These are phyloP conservation scores for Pelargonium fulgidum DNA, from an alignment of 441 rosid genomes.

Conservation along the genomic window DNA sequence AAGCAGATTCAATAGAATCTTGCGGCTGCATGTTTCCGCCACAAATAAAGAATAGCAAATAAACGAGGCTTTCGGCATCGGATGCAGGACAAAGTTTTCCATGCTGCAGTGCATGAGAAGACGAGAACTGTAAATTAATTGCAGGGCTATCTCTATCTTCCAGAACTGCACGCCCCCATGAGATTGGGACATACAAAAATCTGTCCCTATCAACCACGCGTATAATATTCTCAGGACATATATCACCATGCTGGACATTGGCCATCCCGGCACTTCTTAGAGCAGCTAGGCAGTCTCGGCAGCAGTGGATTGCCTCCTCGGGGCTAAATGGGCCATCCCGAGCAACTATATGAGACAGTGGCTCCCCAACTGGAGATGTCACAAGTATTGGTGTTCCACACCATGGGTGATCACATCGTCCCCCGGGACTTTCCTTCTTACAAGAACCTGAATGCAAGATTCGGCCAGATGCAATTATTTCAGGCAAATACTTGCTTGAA, in stretches of 20 bases:
- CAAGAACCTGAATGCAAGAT: conserved; percentile 54
- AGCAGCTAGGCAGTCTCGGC: conserved; percentile 51
- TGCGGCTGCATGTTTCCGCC: conserved; percentile 46
- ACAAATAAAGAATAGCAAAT: conserved; percentile 40
- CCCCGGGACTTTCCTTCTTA: conserved; percentile 36
- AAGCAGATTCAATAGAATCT: conserved; percentile 55
- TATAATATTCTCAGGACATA: conserved; percentile 49
- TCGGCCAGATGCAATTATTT: conserved; percentile 46
- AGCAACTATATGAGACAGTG: conserved; percentile 38
- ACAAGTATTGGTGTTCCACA: conserved; percentile 64
- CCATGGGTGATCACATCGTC: conserved; percentile 52
- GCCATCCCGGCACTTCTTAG: conserved; percentile 44
- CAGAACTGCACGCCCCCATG: conserved; percentile 62
- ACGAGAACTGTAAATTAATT: conserved; percentile 53
- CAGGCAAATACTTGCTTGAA: conserved; percentile 43
- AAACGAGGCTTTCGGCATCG: conserved; percentile 57
- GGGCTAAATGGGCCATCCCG: conserved; percentile 37
- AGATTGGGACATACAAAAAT: conserved; percentile 30
- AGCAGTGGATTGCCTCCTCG: conserved; percentile 46
- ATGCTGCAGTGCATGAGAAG: conserved; percentile 56
- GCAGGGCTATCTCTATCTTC: conserved; percentile 60
- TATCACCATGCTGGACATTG: conserved; percentile 52
- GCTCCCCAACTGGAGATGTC: conserved; percentile 52
- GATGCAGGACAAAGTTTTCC: conserved; percentile 63
- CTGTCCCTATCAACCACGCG: conserved; percentile 26